Base-by-base conservation (phyloP, 345 rosid species). In the Ricinus communis region DNA sequence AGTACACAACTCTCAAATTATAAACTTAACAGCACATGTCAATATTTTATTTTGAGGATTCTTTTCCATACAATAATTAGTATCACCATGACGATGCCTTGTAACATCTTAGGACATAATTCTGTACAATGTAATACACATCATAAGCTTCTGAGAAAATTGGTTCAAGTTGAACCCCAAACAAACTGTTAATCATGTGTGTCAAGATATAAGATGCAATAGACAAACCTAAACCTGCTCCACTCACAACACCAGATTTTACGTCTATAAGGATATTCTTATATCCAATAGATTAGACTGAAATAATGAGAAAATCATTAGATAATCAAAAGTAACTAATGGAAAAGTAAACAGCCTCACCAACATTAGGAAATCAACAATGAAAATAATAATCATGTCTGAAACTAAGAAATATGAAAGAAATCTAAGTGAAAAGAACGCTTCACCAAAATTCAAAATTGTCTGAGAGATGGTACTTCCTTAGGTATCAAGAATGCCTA, bases 231-330 rank as follows among this genome's bases (percentile, higher is more conserved):
- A 47, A 73, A 95, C 99, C 99, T 90, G 99, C 99, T 78, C 98
- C 97, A 69, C 98, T 95, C 65, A 86, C 98, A n/a, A n/a, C 98
- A 60, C 98, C 99, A 79, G 99, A 95, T 84, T 95, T 95, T 57
- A 98, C 66, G 24, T 95, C 99, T 13, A 90, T 86, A 56, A 95
- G 89, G 22, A 95, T 85, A 82, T 88, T 86, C n/a, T 75, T 75
- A 70, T 53, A 60, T 73, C 80, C 85, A 75, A 95, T 89, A 68
- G 91, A 73, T 87, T 89, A 72, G 86, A 92, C 99, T 92, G 88
- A 70, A 79, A 70, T 25, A 66, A 62, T 68, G 3, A 68, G 71
- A 53, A 67, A 54, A 49, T 59, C 30, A 75, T 49, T 12, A 27
- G 64, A 43, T 24, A 46, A 63, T 24, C 15, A 67, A 16, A 22